Percentiles rank a stretch among this genome's conserved stretches.
These are phyloP conservation scores for Physocladia obscura DNA, from an alignment of 192 early-diverging fungal species.

Conservation along the genomic window DNA sequence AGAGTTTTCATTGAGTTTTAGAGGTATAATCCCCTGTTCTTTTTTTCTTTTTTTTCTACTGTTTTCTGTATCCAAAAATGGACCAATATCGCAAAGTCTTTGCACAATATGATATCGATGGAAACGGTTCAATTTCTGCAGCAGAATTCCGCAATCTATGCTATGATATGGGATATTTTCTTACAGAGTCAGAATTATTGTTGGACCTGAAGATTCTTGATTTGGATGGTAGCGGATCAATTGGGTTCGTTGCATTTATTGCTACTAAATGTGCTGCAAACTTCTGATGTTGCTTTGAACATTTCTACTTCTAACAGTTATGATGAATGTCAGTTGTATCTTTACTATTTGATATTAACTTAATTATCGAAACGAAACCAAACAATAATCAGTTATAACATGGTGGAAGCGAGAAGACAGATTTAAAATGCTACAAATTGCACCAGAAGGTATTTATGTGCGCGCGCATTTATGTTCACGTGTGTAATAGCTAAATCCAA, in stretches of 20 bases:
- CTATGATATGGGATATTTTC: constrained; percentile 43
- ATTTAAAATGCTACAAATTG: constrained; percentile 34
- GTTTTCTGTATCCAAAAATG: not conserved
- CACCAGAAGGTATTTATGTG: constrained; percentile 3
- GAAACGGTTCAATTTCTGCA: constrained; percentile 23
- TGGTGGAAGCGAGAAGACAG: constrained; percentile 42
- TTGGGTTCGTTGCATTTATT: too few relatives aligned
- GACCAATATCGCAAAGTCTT: not conserved
- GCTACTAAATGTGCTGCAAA: too few relatives aligned
- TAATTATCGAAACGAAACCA: too few relatives aligned
- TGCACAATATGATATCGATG: constrained; percentile 32
- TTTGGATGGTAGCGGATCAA: constrained; percentile 10
- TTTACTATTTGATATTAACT: not conserved
- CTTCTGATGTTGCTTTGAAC: too few relatives aligned
- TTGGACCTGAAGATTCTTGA: constrained; percentile 36
- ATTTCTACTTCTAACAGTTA: too few relatives aligned
- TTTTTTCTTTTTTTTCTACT: not conserved
- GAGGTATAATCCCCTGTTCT: not conserved
- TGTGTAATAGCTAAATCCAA: not conserved
- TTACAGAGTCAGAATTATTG: constrained; percentile 29
- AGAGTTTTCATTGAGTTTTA: not conserved
- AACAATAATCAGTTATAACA: constrained; percentile 30
- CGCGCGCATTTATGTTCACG: not conserved
- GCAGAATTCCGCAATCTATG: constrained; percentile 37
- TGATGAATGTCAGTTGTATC: constrained; percentile 20